Evolutionary conservation across 805 yeast genomes (phyloP), one percentile per base, ranked within the genome.

Genomic region (Ogataea saltuana): DNA sequence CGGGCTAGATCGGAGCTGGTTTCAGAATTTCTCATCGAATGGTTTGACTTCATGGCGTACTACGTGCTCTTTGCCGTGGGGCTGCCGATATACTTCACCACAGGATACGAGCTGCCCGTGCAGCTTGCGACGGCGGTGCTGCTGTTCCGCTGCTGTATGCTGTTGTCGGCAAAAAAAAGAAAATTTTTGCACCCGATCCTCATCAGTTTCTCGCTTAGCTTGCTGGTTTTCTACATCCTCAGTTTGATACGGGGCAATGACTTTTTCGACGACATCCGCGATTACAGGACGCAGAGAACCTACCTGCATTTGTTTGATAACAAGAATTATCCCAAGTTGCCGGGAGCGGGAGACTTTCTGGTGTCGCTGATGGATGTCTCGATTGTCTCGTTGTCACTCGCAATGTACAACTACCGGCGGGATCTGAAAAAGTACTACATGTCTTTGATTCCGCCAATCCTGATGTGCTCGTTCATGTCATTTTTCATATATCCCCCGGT

Each of bases 341-440:
- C 95, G 1, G 95, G 95, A 0, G 86, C 90, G 11, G 95, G 95
- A 2, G 95, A 86, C 57, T 69, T 86, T 13, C 70, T 86, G 29
- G 60, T 81, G 5, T 75, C 89, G 0, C 61, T 85, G 51, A 81
- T 86, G 84, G 93, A 85, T 55, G 74, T 84, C 7, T 78, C 88
- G 2, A 86, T 86, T 61, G 89, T 84, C 1, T 77, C 91, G 1
- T 68, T 86, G 32, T 76, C 90, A 17, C 64, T 86, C 39, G 89
- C 95, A 3, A 83, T 86, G 88, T 86, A 75, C 61, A 76, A 84
- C 7, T 85, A 84, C 62, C 65, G 93, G 38, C 64, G 63, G 12
- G 95, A 85, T 53, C 72, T 86, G 48, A 61, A 68, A 21, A 70
- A 71, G 39, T 83, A 84, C 54, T 81, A 80, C 50, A 62, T 78